Percentiles rank a stretch among this genome's conserved stretches.
Evolutionary conservation across 495 filamentous ascomycete species (phyloP).

Genomic region (Umbilicaria muhlenbergii): DNA sequence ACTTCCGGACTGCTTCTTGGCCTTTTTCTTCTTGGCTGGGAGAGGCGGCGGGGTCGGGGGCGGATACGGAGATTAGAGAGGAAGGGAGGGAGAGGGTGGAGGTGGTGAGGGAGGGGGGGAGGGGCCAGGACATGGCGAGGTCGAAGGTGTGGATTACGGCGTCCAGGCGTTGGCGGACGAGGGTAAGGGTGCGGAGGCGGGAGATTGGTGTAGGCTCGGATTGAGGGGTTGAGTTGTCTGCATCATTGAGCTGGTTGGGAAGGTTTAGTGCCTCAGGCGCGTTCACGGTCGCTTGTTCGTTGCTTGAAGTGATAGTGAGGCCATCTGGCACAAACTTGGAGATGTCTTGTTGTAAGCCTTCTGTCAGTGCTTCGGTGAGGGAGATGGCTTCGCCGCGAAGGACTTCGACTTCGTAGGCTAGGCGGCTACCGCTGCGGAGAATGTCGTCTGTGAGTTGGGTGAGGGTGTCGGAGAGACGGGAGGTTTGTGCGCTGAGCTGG

Average conservation of each 20-base stretch:
- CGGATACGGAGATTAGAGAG: constrained; percentile 68
- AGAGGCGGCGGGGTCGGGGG: constrained; percentile 49
- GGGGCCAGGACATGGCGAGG: constrained; percentile 82
- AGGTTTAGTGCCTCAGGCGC: constrained; percentile 11
- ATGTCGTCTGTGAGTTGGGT: constrained; percentile 92
- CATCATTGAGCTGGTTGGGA: constrained; percentile 5
- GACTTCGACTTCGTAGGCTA: constrained; percentile 92
- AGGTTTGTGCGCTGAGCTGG: constrained; percentile 74
- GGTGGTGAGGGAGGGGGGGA: constrained; percentile 64
- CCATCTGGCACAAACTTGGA: constrained; percentile 47
- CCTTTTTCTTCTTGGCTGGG: constrained; percentile 66
- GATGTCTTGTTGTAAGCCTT: constrained; percentile 50
- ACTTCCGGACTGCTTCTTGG: constrained; percentile 49
- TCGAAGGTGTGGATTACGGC: constrained; percentile 79
- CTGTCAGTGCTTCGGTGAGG: constrained; percentile 60
- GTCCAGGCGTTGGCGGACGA: constrained; percentile 69
- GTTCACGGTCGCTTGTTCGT: constrained; percentile 7
- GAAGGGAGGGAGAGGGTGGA: constrained; percentile 42
- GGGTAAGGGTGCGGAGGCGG: constrained; percentile 64
- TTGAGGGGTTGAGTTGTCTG: constrained; percentile 1
- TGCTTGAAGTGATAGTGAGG: constrained; percentile 11
- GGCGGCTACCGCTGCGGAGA: constrained; percentile 62
- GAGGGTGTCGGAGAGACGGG: constrained; percentile 64
- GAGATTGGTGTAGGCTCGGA: constrained; percentile 30
- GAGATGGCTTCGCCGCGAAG: constrained; percentile 71